A percentile compares a stretch with the other conserved stretches of the same genome.
Conservation (phyloP, 495 filamentous ascomycete genomes). For the Penicillium cinerascens region DNA sequence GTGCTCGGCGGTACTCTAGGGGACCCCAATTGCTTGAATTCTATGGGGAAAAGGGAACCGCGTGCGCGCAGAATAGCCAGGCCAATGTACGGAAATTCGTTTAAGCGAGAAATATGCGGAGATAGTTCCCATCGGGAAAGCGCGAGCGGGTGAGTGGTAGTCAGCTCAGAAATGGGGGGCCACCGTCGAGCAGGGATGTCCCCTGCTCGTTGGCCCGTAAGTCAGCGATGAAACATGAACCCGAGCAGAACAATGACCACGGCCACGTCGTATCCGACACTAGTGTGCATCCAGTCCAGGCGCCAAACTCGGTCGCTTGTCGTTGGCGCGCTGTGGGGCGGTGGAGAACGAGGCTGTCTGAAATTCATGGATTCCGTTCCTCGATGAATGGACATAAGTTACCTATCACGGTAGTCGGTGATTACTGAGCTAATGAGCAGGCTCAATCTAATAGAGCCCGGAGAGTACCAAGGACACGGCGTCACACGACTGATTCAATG, state of each 20-base stretch:
- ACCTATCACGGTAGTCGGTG: not conserved
- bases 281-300: not conserved
- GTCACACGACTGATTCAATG: conserved; percentile 13
- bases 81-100: not conserved
- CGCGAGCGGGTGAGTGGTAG: not conserved
- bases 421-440: not conserved
- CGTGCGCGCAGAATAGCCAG: not conserved
- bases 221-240: conserved; percentile 2
- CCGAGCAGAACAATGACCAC: conserved; percentile 4
- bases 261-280: conserved; percentile 2
- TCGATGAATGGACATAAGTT: not conserved
- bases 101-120: not conserved
- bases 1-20: not conserved
- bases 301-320: conserved; percentile 16
- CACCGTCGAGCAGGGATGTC: conserved; percentile 3
- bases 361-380: not conserved
- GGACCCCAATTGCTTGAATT: not conserved
- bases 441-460: not conserved
- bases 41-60: not conserved
- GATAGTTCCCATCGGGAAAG: not conserved
- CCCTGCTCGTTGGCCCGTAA: conserved; percentile 6
- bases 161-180: not conserved
- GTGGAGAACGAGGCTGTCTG: conserved; percentile 1
- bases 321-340: conserved; percentile 21
- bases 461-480: not conserved